Base-by-base conservation (phyloP, 1,139 yeast species). In the Kluyveromyces sp. region DNA sequence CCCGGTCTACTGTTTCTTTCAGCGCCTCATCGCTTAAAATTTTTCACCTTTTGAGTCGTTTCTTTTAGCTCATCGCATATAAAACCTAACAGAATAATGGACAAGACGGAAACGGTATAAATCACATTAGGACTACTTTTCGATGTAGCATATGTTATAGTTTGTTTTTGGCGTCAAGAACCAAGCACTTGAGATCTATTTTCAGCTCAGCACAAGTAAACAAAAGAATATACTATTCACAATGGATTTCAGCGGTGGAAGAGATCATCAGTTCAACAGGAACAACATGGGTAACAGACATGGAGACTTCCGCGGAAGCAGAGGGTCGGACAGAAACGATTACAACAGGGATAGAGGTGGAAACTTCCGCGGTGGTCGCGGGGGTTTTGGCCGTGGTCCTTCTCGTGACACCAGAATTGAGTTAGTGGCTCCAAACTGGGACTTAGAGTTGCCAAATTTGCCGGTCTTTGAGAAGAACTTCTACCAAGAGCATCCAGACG, bases 391-490 rank as follows among this genome's bases (percentile, higher is more conserved):
- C 69, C 56, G 68, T 71, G 59, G 89, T 81, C 66, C 75, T 63
- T 36, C 42, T 6, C 46, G 44, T 25, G 41, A 42, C 25, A 39
- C 36, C 26, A 39, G 39, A 25, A 17, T 53, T 39, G 77, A 71
- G 67, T 73, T 76, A 56, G 71, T 67, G 62, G 74, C 81, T 53
- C 96, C 88, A 57, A 77, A 83, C 50, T 89, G 92, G 85, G 94
- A 87, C 62, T 49, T 46, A 25, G 64, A 60, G 41, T 53, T 82
- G 46, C 80, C 77, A 53, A 61, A 77, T 25, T 70, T 89, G 65
- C 95, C 96, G 57, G 81, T 80, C 63, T 94, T 92, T 64, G 96
- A 89, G 69, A 94, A 94, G 73, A 88, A 92, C 68, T 92, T 92
- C 64, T 92, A 92, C 71, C 73, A 74, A 52, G 98, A 94, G 70